Base-by-base conservation (phyloP, 2,329 filamentous ascomycete genomes). In the Incumbomyces delicatus region DNA sequence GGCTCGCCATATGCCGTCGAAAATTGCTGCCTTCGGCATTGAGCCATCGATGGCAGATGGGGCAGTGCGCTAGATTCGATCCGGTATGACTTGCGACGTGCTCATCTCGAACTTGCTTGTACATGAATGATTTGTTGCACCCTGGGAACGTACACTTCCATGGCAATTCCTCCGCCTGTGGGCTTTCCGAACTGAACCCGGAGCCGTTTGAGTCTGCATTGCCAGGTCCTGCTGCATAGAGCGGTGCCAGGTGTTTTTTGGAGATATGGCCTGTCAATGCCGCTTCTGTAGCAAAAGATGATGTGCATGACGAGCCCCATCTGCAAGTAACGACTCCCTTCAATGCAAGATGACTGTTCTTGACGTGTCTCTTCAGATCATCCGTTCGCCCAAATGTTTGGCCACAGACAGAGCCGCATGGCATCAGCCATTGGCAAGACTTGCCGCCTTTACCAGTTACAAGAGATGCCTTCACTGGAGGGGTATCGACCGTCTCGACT, bases 311-410 rank as follows among this genome's bases (percentile, higher is more conserved):
- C 5, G 22, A 48, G 44, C 54, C 50, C 55, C 55, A 57, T 33
- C 47, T 17, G 41, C 55, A 57, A 32, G 53, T 53, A 2, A 47
- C 50, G 3, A 51, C 51, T 13, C 55, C 55, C 46, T 57, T 57
- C 4, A 46, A 14, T 36, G 49, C 44, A 8, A 52, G 46, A 36
- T 57, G 55, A 8, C 51, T 48, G 2, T 54, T 44, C 34, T 57
- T 57, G 18, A 57, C 48, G 34, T 57, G 55, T 44, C 54, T 57
- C 32, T 57, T 57, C 8, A 57, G 55, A 43, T 57, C 55, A n/a
- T 53, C 49, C 1, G 48, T 50, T 0, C 52, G 48, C 31, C 50
- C 52, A 36, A 56, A 57, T 27, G 50, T 49, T 17, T 54, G 53
- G 32, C 53, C 52, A 32, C 55, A 57, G 6, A 55, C 48, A 2